These are phyloP conservation scores for Candida glucosophila DNA, from an alignment of 1,139 yeast species.

Conservation along the genomic window DNA sequence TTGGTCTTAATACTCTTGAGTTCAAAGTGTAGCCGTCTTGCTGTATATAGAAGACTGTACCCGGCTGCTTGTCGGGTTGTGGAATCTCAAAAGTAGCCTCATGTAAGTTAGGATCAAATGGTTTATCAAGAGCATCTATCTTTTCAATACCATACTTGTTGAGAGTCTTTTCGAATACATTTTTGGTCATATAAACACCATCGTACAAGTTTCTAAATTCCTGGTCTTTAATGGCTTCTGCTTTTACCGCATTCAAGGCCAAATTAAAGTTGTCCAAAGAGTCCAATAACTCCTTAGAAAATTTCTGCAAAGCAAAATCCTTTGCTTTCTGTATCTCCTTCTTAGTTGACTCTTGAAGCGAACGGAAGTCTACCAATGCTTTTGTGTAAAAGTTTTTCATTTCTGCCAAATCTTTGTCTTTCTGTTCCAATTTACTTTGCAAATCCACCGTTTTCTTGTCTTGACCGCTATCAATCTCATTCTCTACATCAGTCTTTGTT, in stretches of 20 bases:
- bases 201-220: conserved; percentile 75
- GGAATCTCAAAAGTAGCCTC: conserved; percentile 90
- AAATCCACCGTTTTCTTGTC: too few relatives aligned
- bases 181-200: conserved; percentile 88
- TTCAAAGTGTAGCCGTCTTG: conserved; percentile 84
- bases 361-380: conserved; percentile 87
- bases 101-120: conserved; percentile 84
- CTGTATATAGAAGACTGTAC: conserved; percentile 89
- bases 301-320: conserved; percentile 88
- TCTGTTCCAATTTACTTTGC: conserved; percentile 48
- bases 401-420: conserved; percentile 76
- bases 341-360: conserved; percentile 84
- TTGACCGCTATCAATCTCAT: too few relatives aligned
- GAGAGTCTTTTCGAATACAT: conserved; percentile 79
- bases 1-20: conserved; percentile 87
- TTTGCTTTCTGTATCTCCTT: conserved; percentile 80
- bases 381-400: conserved; percentile 78
- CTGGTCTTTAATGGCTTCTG: conserved; percentile 50
- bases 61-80: conserved; percentile 85
- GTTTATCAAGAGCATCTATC: conserved; percentile 77
- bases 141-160: conserved; percentile 71
- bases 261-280: conserved; percentile 87
- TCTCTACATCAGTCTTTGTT: too few relatives aligned
- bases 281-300: conserved; percentile 84
- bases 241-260: conserved; percentile 71